Evolutionary conservation across 2,329 filamentous ascomycete species (phyloP).

Genomic region (Ramularia collo-cygni): DNA sequence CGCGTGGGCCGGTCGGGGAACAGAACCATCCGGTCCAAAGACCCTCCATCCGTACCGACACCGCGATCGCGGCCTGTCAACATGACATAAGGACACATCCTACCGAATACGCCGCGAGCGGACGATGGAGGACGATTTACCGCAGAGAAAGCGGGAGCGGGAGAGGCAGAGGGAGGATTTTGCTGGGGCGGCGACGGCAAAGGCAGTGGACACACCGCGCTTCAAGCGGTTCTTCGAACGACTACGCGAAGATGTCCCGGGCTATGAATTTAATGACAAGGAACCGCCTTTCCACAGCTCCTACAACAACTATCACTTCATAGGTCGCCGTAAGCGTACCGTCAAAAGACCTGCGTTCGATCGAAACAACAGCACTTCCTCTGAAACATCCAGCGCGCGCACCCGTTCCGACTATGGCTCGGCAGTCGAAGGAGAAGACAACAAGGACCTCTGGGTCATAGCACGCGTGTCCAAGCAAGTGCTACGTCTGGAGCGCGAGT

Average conservation of each 20-base stretch:
- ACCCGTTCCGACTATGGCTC: constrained; percentile 24
- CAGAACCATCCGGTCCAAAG: too few species aligned
- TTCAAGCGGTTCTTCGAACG: constrained; percentile 30
- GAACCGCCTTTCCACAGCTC: constrained; percentile 44
- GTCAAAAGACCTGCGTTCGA: constrained; percentile 27
- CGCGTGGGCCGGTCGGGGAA: too few species aligned
- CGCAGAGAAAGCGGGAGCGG: too few species aligned
- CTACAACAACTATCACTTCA: constrained; percentile 77
- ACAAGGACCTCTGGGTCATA: constrained; percentile 50
- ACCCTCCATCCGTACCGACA: too few species aligned
- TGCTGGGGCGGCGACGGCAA: constrained; percentile 8
- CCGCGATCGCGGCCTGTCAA: too few species aligned
- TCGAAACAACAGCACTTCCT: constrained; percentile 17
- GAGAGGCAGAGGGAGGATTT: too few species aligned
- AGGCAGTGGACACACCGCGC: constrained; percentile 5
- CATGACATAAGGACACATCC: too few species aligned
- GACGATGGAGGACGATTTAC: too few species aligned
- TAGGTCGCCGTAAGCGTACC: constrained; percentile 45
- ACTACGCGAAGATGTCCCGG: constrained; percentile 28
- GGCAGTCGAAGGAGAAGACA: constrained; percentile 22
- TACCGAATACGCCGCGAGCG: too few species aligned
- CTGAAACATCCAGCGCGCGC: constrained; percentile 35
- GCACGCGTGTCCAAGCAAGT: constrained; percentile 78
- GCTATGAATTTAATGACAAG: constrained; percentile 33
- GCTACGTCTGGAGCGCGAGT: constrained; percentile 78